phyloP scores from a whole-genome alignment of 148 eudicot genomes.

The Persicaria tinctoria region DNA sequence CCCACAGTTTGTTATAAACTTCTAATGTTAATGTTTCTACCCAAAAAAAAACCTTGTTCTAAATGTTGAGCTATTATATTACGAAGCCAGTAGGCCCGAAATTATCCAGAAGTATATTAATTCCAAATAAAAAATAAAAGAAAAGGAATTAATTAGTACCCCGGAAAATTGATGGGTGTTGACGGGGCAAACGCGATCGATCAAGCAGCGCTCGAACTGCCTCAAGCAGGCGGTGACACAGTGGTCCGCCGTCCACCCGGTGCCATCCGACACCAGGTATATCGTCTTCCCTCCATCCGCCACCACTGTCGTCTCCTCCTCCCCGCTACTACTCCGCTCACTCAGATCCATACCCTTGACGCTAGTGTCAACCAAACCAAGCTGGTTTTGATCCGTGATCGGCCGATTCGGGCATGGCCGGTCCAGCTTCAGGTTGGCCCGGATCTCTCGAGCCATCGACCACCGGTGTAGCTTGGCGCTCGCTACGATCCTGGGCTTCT shows the following conservation, averaged over 20 bases:
- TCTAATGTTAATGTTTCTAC: no score
- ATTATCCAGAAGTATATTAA: no score
- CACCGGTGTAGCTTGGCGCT: constrained; percentile 67
- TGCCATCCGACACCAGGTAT: constrained; percentile 81
- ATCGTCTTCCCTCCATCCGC: constrained; percentile 40
- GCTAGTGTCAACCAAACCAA: background rate
- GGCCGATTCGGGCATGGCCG: constrained; percentile 22
- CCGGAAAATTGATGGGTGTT: constrained; percentile 86
- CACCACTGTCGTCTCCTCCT: background rate
- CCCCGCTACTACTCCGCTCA: constrained; percentile 7
- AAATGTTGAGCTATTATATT: no score
- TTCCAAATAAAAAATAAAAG: no score
- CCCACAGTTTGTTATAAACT: no score
- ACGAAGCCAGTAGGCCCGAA: no score
- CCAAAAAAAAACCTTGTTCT: no score
- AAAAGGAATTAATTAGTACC: constrained; percentile 22
- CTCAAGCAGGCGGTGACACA: constrained; percentile 77
- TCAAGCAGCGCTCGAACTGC: constrained; percentile 82
- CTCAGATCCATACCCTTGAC: background rate
- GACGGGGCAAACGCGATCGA: constrained; percentile 69
- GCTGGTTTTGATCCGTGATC: background rate
- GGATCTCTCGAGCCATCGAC: constrained; percentile 63
- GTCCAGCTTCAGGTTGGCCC: constrained; percentile 56
- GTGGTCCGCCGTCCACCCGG: constrained; percentile 94
- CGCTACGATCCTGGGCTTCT: constrained; percentile 21